Evolutionary conservation across 1,139 yeast species (phyloP).

Genomic region (Geotrichum restrictum): DNA sequence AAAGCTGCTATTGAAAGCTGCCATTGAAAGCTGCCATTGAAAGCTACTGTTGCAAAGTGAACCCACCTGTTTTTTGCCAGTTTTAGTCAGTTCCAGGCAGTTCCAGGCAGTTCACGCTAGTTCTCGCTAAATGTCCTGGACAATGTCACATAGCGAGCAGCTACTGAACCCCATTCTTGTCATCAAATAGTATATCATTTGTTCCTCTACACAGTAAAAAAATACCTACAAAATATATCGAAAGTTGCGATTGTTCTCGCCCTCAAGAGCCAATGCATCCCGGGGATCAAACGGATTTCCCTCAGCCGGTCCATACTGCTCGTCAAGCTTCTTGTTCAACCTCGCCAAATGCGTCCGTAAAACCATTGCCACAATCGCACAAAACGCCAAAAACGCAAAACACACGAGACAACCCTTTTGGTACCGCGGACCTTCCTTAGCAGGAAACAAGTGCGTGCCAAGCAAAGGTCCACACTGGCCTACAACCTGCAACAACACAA

Average conservation of each 20-base stretch:
- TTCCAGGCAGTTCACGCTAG: too few species aligned
- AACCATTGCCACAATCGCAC: slow-evolving; percentile 18
- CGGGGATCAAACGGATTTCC: slow-evolving; percentile 8
- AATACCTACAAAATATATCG: slow-evolving; percentile 8
- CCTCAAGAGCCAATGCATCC: slow-evolving; percentile 10
- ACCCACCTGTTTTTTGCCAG: too few species aligned
- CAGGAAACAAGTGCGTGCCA: slow-evolving; percentile 29
- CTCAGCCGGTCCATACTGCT: slow-evolving; percentile 19
- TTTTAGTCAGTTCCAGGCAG: too few species aligned
- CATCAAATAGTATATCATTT: too few species aligned
- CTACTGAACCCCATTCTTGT: too few species aligned
- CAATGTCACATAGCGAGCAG: too few species aligned
- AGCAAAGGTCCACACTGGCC: slow-evolving; percentile 31
- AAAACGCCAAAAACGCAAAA: slow-evolving; percentile 19
- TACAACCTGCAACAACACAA: slow-evolving; percentile 26
- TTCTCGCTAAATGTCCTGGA: too few species aligned
- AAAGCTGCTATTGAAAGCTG: too few species aligned
- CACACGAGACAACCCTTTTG: slow-evolving; percentile 25
- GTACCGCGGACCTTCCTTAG: slow-evolving; percentile 27
- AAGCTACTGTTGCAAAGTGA: too few species aligned
- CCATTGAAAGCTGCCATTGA: too few species aligned
- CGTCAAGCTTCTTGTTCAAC: slow-evolving; percentile 21
- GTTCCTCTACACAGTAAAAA: too few species aligned
- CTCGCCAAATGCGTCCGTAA: slow-evolving; percentile 17
- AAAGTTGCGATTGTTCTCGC: slow-evolving; percentile 7